phyloP scores from a whole-genome alignment of 176 grass and related monocot species.

The Avena sativa region DNA sequence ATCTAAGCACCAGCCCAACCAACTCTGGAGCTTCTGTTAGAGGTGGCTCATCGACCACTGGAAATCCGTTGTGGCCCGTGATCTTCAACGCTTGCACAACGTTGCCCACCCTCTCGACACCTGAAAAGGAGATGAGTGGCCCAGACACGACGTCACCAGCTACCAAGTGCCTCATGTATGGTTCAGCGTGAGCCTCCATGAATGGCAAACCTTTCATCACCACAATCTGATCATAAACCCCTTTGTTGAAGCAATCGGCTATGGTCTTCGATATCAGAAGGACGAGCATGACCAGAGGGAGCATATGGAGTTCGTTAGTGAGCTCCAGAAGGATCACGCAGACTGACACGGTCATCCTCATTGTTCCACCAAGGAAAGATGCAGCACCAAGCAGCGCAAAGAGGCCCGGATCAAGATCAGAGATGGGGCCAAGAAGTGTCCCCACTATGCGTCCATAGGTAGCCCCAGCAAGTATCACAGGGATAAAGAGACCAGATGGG shows the following conservation, averaged over 20 bases:
- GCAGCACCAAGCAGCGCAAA: constrained; percentile 87
- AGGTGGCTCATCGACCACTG: constrained; percentile 88
- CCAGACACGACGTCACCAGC: constrained; percentile 80
- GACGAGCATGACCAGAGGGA: constrained; percentile 93
- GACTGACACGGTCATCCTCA: constrained; percentile 96
- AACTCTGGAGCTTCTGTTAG: constrained; percentile 77
- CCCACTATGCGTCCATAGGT: constrained; percentile 79
- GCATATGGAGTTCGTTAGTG: constrained; percentile 88
- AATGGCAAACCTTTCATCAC: constrained; percentile 94
- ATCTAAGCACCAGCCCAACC: constrained; percentile 79
- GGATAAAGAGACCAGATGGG: constrained; percentile 94
- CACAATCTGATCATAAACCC: constrained; percentile 89
- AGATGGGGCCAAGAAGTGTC: constrained; percentile 69
- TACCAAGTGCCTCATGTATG: constrained; percentile 75
- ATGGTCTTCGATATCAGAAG: constrained; percentile 92
- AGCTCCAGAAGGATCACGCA: constrained; percentile 95
- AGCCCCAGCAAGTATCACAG: constrained; percentile 87
- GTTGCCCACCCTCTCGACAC: constrained; percentile 80
- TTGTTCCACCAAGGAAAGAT: constrained; percentile 90
- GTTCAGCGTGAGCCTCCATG: constrained; percentile 93
- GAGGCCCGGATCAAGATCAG: constrained; percentile 77
- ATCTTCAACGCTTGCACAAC: constrained; percentile 68
- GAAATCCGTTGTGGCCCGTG: constrained; percentile 93
- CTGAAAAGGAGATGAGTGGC: constrained; percentile 69
- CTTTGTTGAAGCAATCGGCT: constrained; percentile 89